Conservation (phyloP, 2,329 filamentous ascomycete genomes). For the Cryphonectria nitschkei region DNA sequence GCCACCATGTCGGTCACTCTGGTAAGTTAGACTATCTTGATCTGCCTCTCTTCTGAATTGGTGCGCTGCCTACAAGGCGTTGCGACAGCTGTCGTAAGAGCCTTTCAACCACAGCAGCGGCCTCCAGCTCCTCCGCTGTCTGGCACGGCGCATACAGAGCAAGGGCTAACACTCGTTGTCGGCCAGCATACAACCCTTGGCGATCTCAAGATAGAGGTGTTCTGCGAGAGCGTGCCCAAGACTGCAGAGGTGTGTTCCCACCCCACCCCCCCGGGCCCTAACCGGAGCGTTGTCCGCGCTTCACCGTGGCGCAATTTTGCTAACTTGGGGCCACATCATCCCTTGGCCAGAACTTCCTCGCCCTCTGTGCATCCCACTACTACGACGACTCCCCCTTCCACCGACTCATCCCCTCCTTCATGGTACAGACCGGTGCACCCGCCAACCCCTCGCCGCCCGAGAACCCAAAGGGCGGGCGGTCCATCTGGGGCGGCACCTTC, state of each 20-base stretch:
- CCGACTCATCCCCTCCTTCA: constrained; percentile 79
- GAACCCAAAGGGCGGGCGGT: constrained; percentile 69
- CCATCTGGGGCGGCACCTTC: constrained; percentile 75
- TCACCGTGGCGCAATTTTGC: constrained; percentile 14
- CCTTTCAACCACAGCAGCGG: background rate
- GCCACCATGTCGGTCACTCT: constrained; percentile 12
- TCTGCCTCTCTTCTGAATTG: background rate
- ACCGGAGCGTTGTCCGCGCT: background rate
- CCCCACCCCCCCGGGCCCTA: background rate
- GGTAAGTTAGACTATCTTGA: background rate
- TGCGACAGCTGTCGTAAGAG: background rate
- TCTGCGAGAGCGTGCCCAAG: constrained; percentile 92
- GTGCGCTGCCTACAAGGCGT: too few relatives aligned
- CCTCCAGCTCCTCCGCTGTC: background rate
- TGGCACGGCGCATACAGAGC: background rate
- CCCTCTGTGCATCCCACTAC: constrained; percentile 78
- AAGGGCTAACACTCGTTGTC: constrained; percentile 48
- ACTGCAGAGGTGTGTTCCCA: constrained; percentile 71
- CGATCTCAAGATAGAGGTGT: constrained; percentile 92
- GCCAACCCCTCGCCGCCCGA: constrained; percentile 54
- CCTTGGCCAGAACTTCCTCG: constrained; percentile 74
- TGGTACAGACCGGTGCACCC: constrained; percentile 75
- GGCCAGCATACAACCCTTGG: constrained; percentile 83
- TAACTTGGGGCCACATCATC: background rate
- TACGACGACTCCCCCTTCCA: constrained; percentile 79